Evolutionary conservation across 2,329 filamentous ascomycete species (phyloP).

Genomic region (Xenoacremonium recifei): DNA sequence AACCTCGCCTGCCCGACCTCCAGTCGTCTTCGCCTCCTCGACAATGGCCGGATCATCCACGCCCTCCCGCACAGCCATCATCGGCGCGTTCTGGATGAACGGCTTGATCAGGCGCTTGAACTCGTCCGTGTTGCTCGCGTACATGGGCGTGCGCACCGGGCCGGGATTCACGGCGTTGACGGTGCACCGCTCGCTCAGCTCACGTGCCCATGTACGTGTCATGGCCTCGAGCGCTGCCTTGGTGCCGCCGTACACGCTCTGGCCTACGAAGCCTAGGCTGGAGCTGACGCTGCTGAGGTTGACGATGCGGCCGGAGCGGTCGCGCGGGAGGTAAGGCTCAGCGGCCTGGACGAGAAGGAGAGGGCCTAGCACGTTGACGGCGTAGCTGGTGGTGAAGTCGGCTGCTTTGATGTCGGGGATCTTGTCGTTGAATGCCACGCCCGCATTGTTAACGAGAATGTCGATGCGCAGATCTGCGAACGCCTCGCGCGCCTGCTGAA

Average conservation of each 20-base stretch:
- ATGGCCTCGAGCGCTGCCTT: slow-evolving; percentile 56
- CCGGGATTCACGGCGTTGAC: slow-evolving; percentile 56
- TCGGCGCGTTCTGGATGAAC: slow-evolving; percentile 26
- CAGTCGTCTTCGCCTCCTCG: slow-evolving; percentile 25
- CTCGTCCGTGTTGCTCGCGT: slow-evolving; percentile 31
- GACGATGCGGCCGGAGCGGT: slow-evolving; percentile 61
- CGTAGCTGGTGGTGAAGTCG: slow-evolving; percentile 69
- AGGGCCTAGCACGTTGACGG: slow-evolving; percentile 77
- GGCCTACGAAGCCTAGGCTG: slow-evolving; percentile 46
- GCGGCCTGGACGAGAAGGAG: slow-evolving; percentile 73
- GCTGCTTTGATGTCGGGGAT: slow-evolving; percentile 58
- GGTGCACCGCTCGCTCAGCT: slow-evolving; percentile 49
- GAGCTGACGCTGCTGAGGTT: slow-evolving; percentile 51
- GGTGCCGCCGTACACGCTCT: slow-evolving; percentile 52
- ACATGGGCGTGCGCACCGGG: slow-evolving; percentile 51
- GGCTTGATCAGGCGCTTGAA: slow-evolving; percentile 27
- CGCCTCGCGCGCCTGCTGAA: slow-evolving; percentile 21
- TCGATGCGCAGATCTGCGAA: slow-evolving; percentile 37
- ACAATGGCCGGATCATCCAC: slow-evolving; percentile 23
- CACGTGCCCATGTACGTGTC: slow-evolving; percentile 54
- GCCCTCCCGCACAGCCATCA: slow-evolving; percentile 23
- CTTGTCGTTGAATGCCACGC: slow-evolving; percentile 60
- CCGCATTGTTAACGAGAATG: slow-evolving; percentile 83
- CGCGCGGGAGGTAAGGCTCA: slow-evolving; percentile 65
- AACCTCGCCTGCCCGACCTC: slow-evolving; percentile 25